A percentile compares a stretch with the other conserved stretches of the same genome.
These are phyloP conservation scores for Anethum foeniculum DNA, from an alignment of 140 eudicot genomes.

Conservation along the genomic window DNA sequence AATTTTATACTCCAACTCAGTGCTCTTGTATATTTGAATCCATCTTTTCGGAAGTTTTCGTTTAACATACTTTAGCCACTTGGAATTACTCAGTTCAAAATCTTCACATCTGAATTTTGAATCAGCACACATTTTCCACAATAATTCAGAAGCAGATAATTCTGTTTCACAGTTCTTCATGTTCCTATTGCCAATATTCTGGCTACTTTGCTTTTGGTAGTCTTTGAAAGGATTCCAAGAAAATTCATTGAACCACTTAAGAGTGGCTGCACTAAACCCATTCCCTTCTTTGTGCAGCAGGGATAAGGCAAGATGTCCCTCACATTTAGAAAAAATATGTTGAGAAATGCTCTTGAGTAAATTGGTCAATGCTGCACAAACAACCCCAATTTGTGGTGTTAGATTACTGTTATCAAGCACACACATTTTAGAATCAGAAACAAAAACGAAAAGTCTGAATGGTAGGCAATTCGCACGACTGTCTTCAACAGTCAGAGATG, in stretches of 20 bases:
- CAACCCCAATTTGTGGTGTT: conserved; percentile 20
- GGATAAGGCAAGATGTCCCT: conserved; percentile 54
- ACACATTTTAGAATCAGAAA: conserved; percentile 20
- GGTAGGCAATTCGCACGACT: conserved; percentile 22
- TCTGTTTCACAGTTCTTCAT: conserved; percentile 24
- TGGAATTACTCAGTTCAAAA: conserved; percentile 32
- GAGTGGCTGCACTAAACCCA: conserved; percentile 26
- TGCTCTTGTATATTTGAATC: conserved; percentile 44
- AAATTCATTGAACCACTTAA: conserved; percentile 44
- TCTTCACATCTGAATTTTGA: conserved; percentile 32
- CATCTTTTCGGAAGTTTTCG: conserved; percentile 56
- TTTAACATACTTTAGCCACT: conserved; percentile 43
- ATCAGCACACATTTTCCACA: conserved; percentile 42
- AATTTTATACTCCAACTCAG: conserved; percentile 36
- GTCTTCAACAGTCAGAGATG: conserved; percentile 34
- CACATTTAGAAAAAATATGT: conserved; percentile 41
- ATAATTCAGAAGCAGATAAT: conserved; percentile 34
- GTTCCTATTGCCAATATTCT: conserved; percentile 20
- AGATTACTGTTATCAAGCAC: conserved; percentile 23
- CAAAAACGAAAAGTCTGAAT: conserved; percentile 21
- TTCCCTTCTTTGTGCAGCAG: conserved; percentile 47
- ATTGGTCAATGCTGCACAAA: conserved; percentile 31
- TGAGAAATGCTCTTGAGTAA: conserved; percentile 35
- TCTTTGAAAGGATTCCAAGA: conserved; percentile 22
- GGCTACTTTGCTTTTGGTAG: conserved; percentile 26